Conservation (phyloP, 768 basidiomycete genomes). For the Tulasnella sp. region DNA sequence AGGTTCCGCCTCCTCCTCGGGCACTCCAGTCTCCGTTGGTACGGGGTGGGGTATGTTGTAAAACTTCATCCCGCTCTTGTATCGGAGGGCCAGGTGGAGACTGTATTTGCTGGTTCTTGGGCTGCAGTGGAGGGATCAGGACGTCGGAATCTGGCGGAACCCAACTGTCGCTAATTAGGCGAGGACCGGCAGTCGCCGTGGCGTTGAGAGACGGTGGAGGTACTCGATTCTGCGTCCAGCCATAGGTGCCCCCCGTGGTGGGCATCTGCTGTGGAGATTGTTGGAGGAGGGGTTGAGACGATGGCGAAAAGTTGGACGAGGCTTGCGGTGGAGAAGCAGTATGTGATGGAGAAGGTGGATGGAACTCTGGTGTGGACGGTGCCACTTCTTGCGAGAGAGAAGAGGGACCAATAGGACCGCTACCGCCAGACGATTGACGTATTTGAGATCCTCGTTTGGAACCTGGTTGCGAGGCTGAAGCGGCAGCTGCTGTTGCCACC, state of each 20-base stretch:
- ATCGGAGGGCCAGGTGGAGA: neutral
- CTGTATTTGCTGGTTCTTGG: neutral
- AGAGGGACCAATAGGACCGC: neutral
- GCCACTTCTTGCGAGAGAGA: conserved; percentile 17
- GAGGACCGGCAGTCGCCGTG: neutral
- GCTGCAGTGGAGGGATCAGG: neutral
- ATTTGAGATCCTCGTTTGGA: conserved; percentile 23
- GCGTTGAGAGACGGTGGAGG: conserved; percentile 12
- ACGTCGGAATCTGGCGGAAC: neutral
- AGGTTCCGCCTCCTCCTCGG: neutral
- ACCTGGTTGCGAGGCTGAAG: neutral
- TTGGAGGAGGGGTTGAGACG: conserved; percentile 14
- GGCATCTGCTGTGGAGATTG: conserved; percentile 23
- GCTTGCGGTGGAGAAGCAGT: conserved; percentile 24
- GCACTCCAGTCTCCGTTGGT: conserved; percentile 9
- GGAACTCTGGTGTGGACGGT: neutral
- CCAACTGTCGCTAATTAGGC: conserved; percentile 1
- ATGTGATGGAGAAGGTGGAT: conserved; percentile 26
- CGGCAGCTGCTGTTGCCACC: conserved; percentile 8
- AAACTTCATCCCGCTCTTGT: conserved; percentile 17
- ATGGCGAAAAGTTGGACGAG: conserved; percentile 6
- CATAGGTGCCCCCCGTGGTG: neutral
- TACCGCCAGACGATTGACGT: conserved; percentile 3
- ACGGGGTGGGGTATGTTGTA: neutral
- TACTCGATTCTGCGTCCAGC: conserved; percentile 13